Conservation (phyloP, 2,329 filamentous ascomycete species). For the Colletotrichum abscissum region DNA sequence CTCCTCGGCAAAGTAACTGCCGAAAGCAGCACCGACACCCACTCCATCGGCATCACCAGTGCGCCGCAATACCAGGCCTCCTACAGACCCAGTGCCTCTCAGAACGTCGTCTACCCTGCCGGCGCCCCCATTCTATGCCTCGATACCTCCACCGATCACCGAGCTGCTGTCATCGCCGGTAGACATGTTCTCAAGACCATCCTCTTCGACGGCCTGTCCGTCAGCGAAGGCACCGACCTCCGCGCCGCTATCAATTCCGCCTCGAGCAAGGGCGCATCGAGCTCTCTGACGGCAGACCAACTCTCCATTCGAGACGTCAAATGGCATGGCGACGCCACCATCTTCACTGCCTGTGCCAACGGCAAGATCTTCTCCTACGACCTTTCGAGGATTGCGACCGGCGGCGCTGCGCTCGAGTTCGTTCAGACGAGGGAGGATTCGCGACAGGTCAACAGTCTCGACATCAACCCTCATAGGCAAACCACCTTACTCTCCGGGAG, state of each 20-base stretch:
- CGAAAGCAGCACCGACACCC: constrained; percentile 57
- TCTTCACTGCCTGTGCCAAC: constrained; percentile 73
- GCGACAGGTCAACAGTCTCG: constrained; percentile 72
- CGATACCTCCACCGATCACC: constrained; percentile 68
- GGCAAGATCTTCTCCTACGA: constrained; percentile 76
- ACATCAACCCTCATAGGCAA: constrained; percentile 70
- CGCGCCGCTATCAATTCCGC: constrained; percentile 65
- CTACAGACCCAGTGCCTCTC: constrained; percentile 65
- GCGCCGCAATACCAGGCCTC: constrained; percentile 52
- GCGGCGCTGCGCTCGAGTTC: constrained; percentile 60
- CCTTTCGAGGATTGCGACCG: constrained; percentile 60
- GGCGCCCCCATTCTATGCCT: constrained; percentile 66
- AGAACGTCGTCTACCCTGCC: constrained; percentile 64
- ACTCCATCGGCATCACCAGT: constrained; percentile 57
- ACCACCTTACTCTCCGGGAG: constrained; percentile 71
- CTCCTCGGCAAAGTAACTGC: constrained; percentile 65
- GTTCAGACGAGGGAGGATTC: constrained; percentile 71
- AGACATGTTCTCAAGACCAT: constrained; percentile 72
- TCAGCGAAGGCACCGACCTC: constrained; percentile 69
- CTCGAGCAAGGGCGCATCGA: constrained; percentile 53
- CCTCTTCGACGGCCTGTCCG: constrained; percentile 62
- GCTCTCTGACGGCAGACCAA: constrained; percentile 58
- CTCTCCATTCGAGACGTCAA: constrained; percentile 73
- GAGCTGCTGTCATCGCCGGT: constrained; percentile 67
- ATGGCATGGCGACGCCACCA: constrained; percentile 64